phyloP scores from a whole-genome alignment of 2,329 filamentous ascomycete genomes.

The Dendryphion nanum region DNA sequence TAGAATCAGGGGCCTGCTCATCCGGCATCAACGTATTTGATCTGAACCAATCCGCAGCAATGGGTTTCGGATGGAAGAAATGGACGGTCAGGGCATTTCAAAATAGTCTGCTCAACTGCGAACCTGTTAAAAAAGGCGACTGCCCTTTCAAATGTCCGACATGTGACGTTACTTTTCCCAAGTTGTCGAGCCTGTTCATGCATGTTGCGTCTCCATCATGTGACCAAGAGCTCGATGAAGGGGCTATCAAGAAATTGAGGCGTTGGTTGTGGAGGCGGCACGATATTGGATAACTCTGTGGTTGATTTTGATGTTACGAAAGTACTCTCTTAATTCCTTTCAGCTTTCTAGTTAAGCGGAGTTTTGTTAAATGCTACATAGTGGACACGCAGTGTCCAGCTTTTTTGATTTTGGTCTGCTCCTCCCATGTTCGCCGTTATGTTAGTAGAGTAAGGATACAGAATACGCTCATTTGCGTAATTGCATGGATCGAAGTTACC shows the following conservation, averaged over 20 bases:
- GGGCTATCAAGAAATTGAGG: not conserved
- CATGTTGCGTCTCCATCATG: conserved; percentile 11
- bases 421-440: no score
- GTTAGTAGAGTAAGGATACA: no score
- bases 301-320: no score
- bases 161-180: conserved; percentile 10
- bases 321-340: no score
- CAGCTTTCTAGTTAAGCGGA: no score
- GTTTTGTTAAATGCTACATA: no score
- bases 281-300: no score
- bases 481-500: no score
- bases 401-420: no score
- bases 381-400: no score
- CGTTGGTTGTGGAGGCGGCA: not conserved
- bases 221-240: conserved; percentile 5
- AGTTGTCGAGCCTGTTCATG: conserved; percentile 13
- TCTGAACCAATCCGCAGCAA: conserved; percentile 16
- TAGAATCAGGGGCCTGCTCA: conserved; percentile 15
- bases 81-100: conserved; percentile 15
- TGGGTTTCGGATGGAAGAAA: conserved; percentile 14
- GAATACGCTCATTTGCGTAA: no score
- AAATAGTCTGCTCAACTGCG: conserved; percentile 9
- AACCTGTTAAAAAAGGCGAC: conserved; percentile 4
- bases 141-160: conserved; percentile 8
- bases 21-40: conserved; percentile 12